Percentiles rank a stretch among this genome's conserved stretches.
These are phyloP conservation scores for Jaltomata sinuosa DNA, from an alignment of 257 asterid species.

Conservation along the genomic window DNA sequence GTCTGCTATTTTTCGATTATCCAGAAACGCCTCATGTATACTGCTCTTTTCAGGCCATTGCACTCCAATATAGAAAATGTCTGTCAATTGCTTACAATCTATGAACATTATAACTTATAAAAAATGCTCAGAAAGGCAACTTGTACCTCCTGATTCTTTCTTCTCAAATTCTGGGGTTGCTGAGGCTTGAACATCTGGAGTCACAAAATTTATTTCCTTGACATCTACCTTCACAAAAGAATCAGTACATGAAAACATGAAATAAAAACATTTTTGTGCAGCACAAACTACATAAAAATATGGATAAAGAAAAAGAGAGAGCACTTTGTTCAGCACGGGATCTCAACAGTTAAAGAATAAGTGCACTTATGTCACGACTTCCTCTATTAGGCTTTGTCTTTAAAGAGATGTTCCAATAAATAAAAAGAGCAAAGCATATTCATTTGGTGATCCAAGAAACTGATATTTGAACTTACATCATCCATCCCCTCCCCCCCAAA, in stretches of 20 bases:
- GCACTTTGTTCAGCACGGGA: background rate
- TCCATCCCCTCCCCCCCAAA: background rate
- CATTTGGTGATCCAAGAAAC: background rate
- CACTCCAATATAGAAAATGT: background rate
- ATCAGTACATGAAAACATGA: background rate
- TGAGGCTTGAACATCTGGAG: constrained; percentile 16
- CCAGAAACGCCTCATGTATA: background rate
- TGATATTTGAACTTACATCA: background rate
- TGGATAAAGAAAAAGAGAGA: background rate
- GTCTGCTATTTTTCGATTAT: background rate
- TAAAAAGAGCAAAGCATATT: background rate
- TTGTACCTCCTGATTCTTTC: constrained; percentile 28
- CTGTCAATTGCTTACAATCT: background rate
- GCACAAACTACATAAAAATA: background rate
- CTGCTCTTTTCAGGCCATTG: background rate
- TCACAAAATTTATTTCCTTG: constrained; percentile 51
- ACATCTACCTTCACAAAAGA: constrained; percentile 41
- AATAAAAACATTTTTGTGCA: background rate
- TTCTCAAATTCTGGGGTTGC: constrained; percentile 14
- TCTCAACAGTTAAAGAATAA: background rate
- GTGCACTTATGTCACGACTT: background rate
- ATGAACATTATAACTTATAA: background rate
- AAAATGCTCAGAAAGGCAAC: background rate
- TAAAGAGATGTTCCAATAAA: background rate
- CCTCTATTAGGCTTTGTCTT: background rate